Evolutionary conservation across 1,284 basidiomycete genomes (phyloP), one percentile per base, ranked within the genome.

Genomic region (Kalmanozyma brasiliensis): DNA sequence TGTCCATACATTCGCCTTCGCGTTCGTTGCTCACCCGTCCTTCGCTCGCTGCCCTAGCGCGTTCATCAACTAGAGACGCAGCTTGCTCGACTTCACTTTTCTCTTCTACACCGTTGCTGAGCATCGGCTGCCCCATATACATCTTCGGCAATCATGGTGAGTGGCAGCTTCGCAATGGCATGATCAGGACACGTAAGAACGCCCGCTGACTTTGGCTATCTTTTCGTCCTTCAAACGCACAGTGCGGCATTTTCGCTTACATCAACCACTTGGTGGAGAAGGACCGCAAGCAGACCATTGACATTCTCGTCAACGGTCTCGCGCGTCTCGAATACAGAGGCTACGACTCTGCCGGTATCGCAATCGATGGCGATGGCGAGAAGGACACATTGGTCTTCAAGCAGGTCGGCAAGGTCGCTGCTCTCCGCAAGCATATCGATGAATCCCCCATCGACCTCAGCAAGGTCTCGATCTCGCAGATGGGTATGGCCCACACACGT

Each of bases 401-500:
- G 87, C 91, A 96, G 84, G 95, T 98, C 52, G 96, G 96, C 84
- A 99, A 99, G 85, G 96, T 99, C 66, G 90, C 91, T 46, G 90
- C 91, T 26, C 88, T 99, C 58, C 91, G 93, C 84, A 92, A 96
- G 86, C 89, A 91, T 85, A 95, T 97, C 78, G 89, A 89, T 53
- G 86, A 87, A 70, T 89, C 91, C 16, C 67, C 84, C 82, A 82
- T 94, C 78, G 89, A 98, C 84, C 89, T 92, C 74, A 84, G 86
- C 82, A 94, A 92, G 86, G 87, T 88, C 32, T 91, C 90, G 83
- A 83, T 93, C 60, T 90, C 90, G 49, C 94, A 97, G 84, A 93
- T 94, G 49, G 93, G 93, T 48, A 98, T 99, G 85, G 96, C 95
- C 23, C 96, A 99, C 86, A 99, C 96, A 16, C 93, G 96, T 70